phyloP scores from a whole-genome alignment of 2,329 filamentous ascomycete genomes.

The Talaromyces sp. region DNA sequence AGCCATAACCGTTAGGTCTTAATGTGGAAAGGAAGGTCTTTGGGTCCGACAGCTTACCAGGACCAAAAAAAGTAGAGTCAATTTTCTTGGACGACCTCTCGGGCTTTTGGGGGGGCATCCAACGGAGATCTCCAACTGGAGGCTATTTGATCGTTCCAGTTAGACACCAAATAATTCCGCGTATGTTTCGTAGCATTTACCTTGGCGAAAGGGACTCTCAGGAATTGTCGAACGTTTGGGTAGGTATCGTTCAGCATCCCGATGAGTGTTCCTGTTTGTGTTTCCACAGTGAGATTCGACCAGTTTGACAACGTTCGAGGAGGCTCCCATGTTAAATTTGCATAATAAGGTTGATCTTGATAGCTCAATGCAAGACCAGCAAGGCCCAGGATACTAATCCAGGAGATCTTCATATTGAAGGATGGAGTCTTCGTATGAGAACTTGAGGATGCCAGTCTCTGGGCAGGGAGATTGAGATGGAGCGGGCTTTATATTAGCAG shows the following conservation, averaged over 20 bases:
- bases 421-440: background rate
- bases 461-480: background rate
- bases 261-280: slow-evolving; percentile 28
- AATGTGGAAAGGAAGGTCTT: too few relatives aligned
- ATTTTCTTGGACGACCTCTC: slow-evolving; percentile 8
- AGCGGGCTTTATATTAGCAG: background rate
- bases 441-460: background rate
- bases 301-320: slow-evolving; percentile 19
- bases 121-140: slow-evolving; percentile 34
- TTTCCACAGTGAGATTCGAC: slow-evolving; percentile 18
- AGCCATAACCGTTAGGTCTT: background rate
- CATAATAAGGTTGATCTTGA: slow-evolving; percentile 15
- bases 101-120: slow-evolving; percentile 33
- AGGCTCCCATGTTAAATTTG: slow-evolving; percentile 19
- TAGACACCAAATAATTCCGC: too few relatives aligned
- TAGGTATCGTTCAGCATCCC: slow-evolving; percentile 37
- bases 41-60: background rate
- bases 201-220: slow-evolving; percentile 43
- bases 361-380: background rate
- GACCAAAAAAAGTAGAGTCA: slow-evolving; percentile 26
- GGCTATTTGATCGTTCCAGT: slow-evolving; percentile 6
- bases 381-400: background rate
- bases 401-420: background rate
- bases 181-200: background rate
- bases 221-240: slow-evolving; percentile 42